Evolutionary conservation across 192 early-diverging fungal species (phyloP).

Genomic region (Rhizophlyctis rosea): DNA sequence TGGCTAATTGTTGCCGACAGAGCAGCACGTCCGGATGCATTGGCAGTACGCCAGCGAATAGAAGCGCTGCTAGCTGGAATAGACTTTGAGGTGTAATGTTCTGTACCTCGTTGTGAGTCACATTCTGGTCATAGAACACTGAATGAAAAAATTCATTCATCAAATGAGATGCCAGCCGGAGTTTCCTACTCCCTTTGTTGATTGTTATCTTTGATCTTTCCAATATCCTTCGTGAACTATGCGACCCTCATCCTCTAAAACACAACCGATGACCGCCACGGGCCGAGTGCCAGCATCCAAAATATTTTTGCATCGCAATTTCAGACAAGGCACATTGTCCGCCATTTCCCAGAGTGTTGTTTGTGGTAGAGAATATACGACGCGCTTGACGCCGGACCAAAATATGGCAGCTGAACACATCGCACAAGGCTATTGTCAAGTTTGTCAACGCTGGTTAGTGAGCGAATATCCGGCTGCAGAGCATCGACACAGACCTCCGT

Average conservation of each 20-base stretch:
- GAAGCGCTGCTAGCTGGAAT: constrained; percentile 7
- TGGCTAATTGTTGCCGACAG: neutral
- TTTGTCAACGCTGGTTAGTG: too few species aligned
- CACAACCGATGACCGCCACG: neutral
- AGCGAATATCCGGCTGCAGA: too few species aligned
- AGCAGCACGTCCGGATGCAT: constrained; percentile 4
- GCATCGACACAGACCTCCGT: too few species aligned
- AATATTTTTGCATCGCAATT: neutral
- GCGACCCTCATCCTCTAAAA: neutral
- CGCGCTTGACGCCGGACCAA: neutral
- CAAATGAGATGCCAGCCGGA: too few species aligned
- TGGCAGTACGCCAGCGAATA: constrained; percentile 7
- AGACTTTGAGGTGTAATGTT: neutral
- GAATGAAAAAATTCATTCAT: too few species aligned
- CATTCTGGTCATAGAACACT: too few species aligned
- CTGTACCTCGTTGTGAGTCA: neutral
- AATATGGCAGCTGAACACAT: constrained; percentile 1
- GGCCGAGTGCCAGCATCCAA: neutral
- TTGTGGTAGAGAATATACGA: neutral
- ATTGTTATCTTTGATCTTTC: neutral
- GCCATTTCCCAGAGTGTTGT: neutral
- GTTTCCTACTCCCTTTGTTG: too few species aligned
- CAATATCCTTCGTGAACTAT: neutral
- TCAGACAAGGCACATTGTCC: neutral
- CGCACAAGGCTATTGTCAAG: neutral